Conservation (phyloP, 371 early-diverging fungal genomes). For the Mycotypha africana region DNA sequence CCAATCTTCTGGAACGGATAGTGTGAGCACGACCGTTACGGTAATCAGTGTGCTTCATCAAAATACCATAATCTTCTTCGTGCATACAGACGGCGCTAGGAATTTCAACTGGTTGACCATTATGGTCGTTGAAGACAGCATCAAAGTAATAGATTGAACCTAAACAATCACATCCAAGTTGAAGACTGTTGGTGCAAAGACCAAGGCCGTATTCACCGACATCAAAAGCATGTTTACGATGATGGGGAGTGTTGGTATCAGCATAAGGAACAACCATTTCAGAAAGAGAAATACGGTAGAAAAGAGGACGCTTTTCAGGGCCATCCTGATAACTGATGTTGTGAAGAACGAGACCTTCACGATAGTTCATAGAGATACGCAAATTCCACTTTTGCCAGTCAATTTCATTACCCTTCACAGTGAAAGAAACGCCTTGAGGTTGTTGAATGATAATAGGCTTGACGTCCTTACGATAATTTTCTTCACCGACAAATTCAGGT, state of each 20-base stretch:
- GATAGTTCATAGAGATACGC: conserved; percentile 51
- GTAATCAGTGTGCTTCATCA: conserved; percentile 55
- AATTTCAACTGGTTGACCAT: conserved; percentile 41
- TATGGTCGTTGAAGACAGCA: conserved; percentile 43
- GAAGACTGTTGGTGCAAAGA: conserved; percentile 43
- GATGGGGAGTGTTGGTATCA: conserved; percentile 39
- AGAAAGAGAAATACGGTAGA: conserved; percentile 45
- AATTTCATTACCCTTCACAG: conserved; percentile 42
- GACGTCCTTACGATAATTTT: conserved; percentile 42
- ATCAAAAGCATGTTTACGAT: conserved; percentile 49
- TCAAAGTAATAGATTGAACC: conserved; percentile 54
- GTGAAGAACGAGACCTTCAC: conserved; percentile 52
- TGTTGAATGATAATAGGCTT: conserved; percentile 51
- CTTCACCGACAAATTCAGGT: conserved; percentile 44
- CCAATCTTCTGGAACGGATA: conserved; percentile 45
- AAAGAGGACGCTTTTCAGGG: conserved; percentile 36
- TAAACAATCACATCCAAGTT: conserved; percentile 50
- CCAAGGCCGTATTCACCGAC: conserved; percentile 51
- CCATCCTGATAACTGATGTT: conserved; percentile 48
- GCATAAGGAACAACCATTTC: conserved; percentile 58
- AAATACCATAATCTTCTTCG: conserved; percentile 48
- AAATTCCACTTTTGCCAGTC: conserved; percentile 58
- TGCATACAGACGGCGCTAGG: conserved; percentile 51
- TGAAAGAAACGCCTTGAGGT: conserved; percentile 50
- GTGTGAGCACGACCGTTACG: conserved; percentile 44